Percentiles rank a stretch among this genome's conserved stretches.
Conservation (phyloP, 768 basidiomycete genomes). For the Suillus ampliporus region DNA sequence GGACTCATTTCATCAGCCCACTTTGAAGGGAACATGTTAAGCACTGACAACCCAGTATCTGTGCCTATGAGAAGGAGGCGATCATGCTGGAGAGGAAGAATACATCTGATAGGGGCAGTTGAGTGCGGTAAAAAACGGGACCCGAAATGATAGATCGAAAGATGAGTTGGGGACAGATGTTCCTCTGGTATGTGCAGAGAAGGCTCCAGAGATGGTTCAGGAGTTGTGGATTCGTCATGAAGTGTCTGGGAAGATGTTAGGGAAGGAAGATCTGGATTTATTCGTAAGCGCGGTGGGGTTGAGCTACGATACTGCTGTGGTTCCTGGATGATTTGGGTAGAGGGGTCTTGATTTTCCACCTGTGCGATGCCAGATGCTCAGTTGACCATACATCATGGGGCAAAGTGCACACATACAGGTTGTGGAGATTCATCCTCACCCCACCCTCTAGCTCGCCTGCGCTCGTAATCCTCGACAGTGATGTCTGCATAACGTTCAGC, state of each 20-base stretch:
- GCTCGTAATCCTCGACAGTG: conserved; percentile 58
- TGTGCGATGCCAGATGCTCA: conserved; percentile 13
- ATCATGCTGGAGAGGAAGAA: conserved; percentile 72
- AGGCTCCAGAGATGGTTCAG: conserved; percentile 25
- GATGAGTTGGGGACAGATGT: conserved; percentile 61
- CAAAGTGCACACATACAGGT: conserved; percentile 20
- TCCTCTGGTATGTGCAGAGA: conserved; percentile 50
- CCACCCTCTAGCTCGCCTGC: conserved; percentile 75
- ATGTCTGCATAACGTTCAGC: conserved; percentile 81
- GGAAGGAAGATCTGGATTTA: conserved; percentile 42
- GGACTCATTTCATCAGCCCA: conserved; percentile 51
- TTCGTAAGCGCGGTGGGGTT: conserved; percentile 51
- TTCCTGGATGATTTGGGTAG: conserved; percentile 11
- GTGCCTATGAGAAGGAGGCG: conserved; percentile 78
- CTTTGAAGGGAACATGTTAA: conserved; percentile 83
- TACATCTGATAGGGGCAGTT: conserved; percentile 72
- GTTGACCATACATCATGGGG: conserved; percentile 2
- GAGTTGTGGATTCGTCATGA: conserved; percentile 11
- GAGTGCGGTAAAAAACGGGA: conserved; percentile 87
- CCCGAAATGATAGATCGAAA: conserved; percentile 78
- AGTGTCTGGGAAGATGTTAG: conserved; percentile 15
- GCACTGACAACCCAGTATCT: conserved; percentile 78
- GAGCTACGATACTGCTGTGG: conserved; percentile 17
- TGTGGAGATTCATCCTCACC: conserved; percentile 46
- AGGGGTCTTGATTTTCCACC: conserved; percentile 14